Evolutionary conservation across 2,329 filamentous ascomycete species (phyloP), one percentile per base, ranked within the genome.

Genomic region (Neofusicoccum kwambonambiense): DNA sequence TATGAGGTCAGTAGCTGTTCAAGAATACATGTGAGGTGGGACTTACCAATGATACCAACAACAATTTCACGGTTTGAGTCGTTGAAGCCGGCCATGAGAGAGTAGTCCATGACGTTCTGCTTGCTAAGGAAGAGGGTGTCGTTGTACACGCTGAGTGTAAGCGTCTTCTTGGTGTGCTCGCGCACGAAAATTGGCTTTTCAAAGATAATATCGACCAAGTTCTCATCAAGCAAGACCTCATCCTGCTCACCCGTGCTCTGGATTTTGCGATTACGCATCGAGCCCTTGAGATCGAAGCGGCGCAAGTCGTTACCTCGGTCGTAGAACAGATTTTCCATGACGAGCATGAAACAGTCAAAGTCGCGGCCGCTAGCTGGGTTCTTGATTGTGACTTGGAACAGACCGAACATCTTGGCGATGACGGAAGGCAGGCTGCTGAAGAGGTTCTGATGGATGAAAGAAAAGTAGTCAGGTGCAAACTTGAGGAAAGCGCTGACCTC

Each of bases 81-180:
- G 72, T 99, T 94, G 50, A 99, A 96, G 0, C 94, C 96, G 63
- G 97, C 93, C 95, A 99, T 99, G 50, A 99, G 85, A 27, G 90
- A 95, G 80, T 99, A 99, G 79, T 99, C 95, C 95, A 99, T 99
- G 63, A 99, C 95, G 72, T 98, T 95, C 74, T 98, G 94, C 44
- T 93, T 88, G 54, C 91, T 93, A 61, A 99, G 81, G 80, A 98
- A 99, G 34, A 99, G 83, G 1, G 96, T 99, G 75, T 99, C 96
- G 75, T 99, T 99, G 89, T 93, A 98, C 2, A 99, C 93, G 9
- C 91, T 95, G 61, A 91, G 91, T 67, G 92, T 88, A 37, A 99
- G 86, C 12, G 98, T 84, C 75, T 96, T 97, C 81, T 97, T 97
- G 27, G 92, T 94, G 78, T 99, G 94, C 76, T 99, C 95, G 52